These are phyloP conservation scores for Trametes sanguinea DNA, from an alignment of 768 basidiomycete species.

Conservation along the genomic window DNA sequence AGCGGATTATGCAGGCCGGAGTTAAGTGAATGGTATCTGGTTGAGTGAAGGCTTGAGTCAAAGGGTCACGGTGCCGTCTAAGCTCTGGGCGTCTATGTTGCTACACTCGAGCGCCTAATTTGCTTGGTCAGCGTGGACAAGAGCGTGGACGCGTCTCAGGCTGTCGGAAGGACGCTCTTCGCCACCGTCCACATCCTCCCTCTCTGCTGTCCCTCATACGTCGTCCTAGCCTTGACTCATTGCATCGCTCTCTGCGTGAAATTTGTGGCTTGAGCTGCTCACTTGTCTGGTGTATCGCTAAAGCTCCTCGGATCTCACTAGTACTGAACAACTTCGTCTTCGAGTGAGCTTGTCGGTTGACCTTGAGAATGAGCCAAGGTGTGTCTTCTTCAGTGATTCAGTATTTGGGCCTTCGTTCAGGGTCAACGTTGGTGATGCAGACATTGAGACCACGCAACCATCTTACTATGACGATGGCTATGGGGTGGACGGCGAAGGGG, in stretches of 20 bases:
- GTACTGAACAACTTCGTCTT: background rate
- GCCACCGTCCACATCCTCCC: constrained; percentile 14
- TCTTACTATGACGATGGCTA: constrained; percentile 58
- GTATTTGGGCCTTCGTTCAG: too few relatives aligned
- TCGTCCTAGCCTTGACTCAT: background rate
- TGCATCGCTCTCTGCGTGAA: background rate
- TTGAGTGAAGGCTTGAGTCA: background rate
- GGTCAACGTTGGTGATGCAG: background rate
- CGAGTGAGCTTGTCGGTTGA: background rate
- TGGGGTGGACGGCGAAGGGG: constrained; percentile 52
- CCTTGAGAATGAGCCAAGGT: constrained; percentile 20
- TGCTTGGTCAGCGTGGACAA: constrained; percentile 16
- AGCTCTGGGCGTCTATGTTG: background rate
- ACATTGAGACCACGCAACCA: constrained; percentile 29
- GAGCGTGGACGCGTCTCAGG: constrained; percentile 15
- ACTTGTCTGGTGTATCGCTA: background rate
- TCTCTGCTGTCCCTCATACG: background rate
- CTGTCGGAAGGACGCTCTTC: background rate
- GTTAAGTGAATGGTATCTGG: too few relatives aligned
- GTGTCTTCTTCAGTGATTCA: background rate
- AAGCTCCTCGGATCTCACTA: background rate
- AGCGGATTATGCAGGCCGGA: too few relatives aligned
- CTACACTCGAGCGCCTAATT: background rate
- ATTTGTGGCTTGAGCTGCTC: background rate
- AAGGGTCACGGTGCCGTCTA: background rate